Percentiles rank a stretch among this genome's conserved stretches.
phyloP scores from a whole-genome alignment of 352 stramenopile species.

The Plasmopara halstedii region DNA sequence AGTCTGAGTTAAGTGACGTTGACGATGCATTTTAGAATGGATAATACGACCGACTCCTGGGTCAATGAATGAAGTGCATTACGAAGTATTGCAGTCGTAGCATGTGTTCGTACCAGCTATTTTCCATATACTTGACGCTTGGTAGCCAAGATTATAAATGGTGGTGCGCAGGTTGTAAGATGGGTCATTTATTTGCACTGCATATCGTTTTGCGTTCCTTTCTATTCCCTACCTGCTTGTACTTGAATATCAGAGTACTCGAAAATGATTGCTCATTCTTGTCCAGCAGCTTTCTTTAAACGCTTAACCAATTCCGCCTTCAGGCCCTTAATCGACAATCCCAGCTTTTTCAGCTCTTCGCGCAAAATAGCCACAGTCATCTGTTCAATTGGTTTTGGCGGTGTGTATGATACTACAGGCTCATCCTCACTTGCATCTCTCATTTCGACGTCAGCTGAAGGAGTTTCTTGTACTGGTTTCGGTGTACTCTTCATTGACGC shows the following conservation, averaged over 20 bases:
- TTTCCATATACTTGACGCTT: not conserved
- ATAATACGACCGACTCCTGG: no score
- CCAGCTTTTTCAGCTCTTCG: conserved; percentile 69
- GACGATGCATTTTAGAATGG: not conserved
- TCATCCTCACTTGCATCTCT: conserved; percentile 25
- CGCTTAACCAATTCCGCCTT: conserved; percentile 78
- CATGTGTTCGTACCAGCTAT: not conserved
- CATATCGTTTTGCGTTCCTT: no score
- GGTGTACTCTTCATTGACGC: conserved; percentile 16
- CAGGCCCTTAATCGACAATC: conserved; percentile 69
- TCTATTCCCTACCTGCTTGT: conserved; percentile 26
- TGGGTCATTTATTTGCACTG: no score
- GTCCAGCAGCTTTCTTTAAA: conserved; percentile 59
- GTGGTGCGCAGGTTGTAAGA: conserved; percentile 4
- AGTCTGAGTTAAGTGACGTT: not conserved
- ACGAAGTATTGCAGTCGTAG: not conserved
- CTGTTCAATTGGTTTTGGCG: conserved; percentile 65
- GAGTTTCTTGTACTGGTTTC: conserved; percentile 12
- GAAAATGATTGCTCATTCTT: conserved; percentile 16
- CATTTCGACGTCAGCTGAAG: conserved; percentile 49
- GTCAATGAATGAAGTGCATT: not conserved
- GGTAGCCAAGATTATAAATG: no score
- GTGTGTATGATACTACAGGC: conserved; percentile 38
- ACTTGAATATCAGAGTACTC: conserved; percentile 7
- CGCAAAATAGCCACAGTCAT: conserved; percentile 67